Conservation (phyloP, 164 flowering plant genomes). For the Aristolochia contorta region DNA sequence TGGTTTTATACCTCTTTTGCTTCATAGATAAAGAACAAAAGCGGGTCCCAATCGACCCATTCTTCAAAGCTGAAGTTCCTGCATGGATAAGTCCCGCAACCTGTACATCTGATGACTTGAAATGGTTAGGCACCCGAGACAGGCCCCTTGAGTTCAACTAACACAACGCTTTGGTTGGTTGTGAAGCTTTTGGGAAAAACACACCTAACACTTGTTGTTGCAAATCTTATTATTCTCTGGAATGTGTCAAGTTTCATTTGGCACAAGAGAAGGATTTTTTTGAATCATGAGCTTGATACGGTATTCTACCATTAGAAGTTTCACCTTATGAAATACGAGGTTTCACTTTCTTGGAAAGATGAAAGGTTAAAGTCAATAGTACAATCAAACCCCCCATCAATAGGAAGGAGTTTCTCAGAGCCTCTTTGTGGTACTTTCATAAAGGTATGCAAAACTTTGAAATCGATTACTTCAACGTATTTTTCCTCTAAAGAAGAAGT, state of each 20-base stretch:
- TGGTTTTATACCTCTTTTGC: no score
- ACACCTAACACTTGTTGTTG: conserved; percentile 65
- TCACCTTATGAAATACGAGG: conserved; percentile 68
- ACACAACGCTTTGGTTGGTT: conserved; percentile 22
- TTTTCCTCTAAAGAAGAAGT: conserved; percentile 50
- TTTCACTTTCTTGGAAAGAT: conserved; percentile 44
- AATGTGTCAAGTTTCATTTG: conserved; percentile 67
- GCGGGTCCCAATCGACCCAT: conserved; percentile 40
- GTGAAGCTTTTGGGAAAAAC: conserved; percentile 63
- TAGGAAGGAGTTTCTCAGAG: conserved; percentile 45
- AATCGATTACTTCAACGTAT: conserved; percentile 82
- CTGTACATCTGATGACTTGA: conserved; percentile 28
- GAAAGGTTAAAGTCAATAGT: conserved; percentile 37
- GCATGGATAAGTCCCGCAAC: conserved; percentile 41
- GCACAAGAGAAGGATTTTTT: conserved; percentile 35
- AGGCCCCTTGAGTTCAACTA: conserved; percentile 50
- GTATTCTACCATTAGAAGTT: conserved; percentile 56
- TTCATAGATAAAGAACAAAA: conserved; percentile 14
- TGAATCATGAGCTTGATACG: conserved; percentile 56
- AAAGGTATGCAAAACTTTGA: conserved; percentile 49
- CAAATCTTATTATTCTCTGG: conserved; percentile 36
- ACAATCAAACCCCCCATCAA: conserved; percentile 30
- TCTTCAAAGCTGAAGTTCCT: conserved; percentile 60
- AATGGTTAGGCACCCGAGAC: conserved; percentile 61
- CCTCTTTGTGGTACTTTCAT: conserved; percentile 29